Base-by-base conservation (phyloP, 2,329 filamentous ascomycete genomes). In the Rutstroemia sp. region DNA sequence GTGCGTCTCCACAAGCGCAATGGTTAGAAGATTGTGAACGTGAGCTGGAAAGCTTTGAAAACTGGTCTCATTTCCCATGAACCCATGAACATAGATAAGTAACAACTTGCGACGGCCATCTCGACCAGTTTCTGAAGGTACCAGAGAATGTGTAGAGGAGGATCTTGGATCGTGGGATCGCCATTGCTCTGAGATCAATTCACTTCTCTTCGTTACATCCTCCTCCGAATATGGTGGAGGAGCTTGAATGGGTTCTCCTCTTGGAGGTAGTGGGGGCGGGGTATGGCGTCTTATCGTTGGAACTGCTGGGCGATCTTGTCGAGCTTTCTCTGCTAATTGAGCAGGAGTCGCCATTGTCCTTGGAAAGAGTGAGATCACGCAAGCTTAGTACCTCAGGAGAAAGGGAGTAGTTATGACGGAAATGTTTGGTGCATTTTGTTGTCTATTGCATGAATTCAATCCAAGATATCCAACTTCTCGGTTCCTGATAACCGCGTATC, bases 31-130 rank as follows among this genome's bases (percentile, higher is more conserved):
- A 63, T 84, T 81, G 70, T 96, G 92, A 4, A 96, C 81, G 73
- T 96, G 90, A 7, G 88, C 88, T 0, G 92, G 92, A 65, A 96
- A 95, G 46, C 87, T 89, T 60, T 85, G 82, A 69, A 96, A 96
- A 57, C 88, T 95, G 34, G 87, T 87, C 70, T 94, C 88, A 58
- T 89, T 87, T 52, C 92, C 91, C 78, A 94, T 87, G 73, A 95
- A 96, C 59, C 92, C 91, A 74, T 96, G 92, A 56, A 96, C 84
- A 69, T 91, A 96, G 53, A 96, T 76, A 21, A 95, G 69, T 1
- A 96, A 78, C 23, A 96, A 76, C 25, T 77, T 59, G 59, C 82
- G 77, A 46, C 76, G 75, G 62, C 66, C 66, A 59, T 65, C 62
- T 49, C 65, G 60, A 8, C 51, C 59, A 18, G 66, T 62, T 48